Evolutionary conservation across 768 basidiomycete genomes (phyloP), one percentile per base, ranked within the genome.

Genomic region (Vishniacozyma victoriae): DNA sequence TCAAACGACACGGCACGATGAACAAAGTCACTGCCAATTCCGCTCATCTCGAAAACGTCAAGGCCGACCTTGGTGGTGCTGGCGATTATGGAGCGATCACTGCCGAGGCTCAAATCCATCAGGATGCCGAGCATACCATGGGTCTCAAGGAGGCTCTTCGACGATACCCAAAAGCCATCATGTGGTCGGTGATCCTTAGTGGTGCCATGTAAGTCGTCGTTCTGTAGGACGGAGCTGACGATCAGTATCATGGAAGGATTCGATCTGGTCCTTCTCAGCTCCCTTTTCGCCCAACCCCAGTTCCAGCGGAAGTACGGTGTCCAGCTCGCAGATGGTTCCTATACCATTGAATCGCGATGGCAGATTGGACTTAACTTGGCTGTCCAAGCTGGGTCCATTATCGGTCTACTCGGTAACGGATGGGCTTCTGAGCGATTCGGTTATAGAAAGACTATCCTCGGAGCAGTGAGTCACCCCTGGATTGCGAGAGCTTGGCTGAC

Each of bases 311-410:
- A 50, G 29, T 65, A 55, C 48, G 60, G 55, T 41, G 47, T 42
- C 2, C 36, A 55, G 44, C 44, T 45, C 26, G 36, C 50, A 15
- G 50, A 62, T 41, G 68, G 63, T 5, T 41, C 46, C 9, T 71
- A 69, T 44, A 49, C 55, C 3, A 60, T 73, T 31, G 57, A 69
- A 1, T 63, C 72, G 0, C 41, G 50, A 13, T 73, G 72, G 73
- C 73, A 73, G 37, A 55, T 69, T 6, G 70, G 61, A 26, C 52
- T 73, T n/a, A 43, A 45, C 15, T 71, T 71, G 55, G 72, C 64
- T 31, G 60, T 55, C 37, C 60, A 62, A 25, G 57, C 54, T 39
- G 71, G 71, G 33, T 60, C 62, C 23, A 68, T 72, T 42, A 54
- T 72, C 45, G 71, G 69, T 57, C 54, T 58, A 36, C 14, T 22